Percentiles rank a stretch among this genome's conserved stretches.
phyloP scores from a whole-genome alignment of 2,329 filamentous ascomycete species.

The Clarireedia hainanense region DNA sequence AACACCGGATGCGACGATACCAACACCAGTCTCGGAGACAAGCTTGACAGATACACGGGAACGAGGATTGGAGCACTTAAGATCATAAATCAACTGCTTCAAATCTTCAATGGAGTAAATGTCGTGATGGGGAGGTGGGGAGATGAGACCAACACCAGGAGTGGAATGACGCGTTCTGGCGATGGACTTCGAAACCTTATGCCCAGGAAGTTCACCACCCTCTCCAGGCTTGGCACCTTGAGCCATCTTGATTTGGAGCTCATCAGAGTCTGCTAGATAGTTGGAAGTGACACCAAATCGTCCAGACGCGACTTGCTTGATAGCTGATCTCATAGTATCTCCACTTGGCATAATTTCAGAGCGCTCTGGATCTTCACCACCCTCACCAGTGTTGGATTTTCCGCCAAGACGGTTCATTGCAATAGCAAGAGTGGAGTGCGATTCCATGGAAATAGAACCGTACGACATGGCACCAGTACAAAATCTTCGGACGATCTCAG shows the following conservation, averaged over 20 bases:
- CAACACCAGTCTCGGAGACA: conserved; percentile 93
- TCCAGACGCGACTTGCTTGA: conserved; percentile 95
- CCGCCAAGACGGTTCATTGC: conserved; percentile 96
- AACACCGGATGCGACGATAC: conserved; percentile 94
- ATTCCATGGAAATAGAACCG: conserved; percentile 97
- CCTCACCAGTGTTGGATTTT: conserved; percentile 96
- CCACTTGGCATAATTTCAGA: conserved; percentile 82
- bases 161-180: conserved; percentile 93
- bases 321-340: conserved; percentile 93
- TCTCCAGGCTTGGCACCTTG: conserved; percentile 97
- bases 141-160: conserved; percentile 91
- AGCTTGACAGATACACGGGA: conserved; percentile 94
- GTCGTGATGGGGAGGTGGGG: conserved; percentile 92
- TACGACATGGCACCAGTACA: conserved; percentile 98
- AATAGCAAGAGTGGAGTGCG: conserved; percentile 88
- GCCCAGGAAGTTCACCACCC: conserved; percentile 91
- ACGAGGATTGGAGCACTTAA: conserved; percentile 92
- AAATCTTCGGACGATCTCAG: conserved; percentile 92
- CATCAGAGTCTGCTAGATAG: conserved; percentile 90
- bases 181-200: conserved; percentile 93
- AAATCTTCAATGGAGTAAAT: conserved; percentile 98
- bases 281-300: conserved; percentile 94
- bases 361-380: conserved; percentile 90
- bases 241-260: conserved; percentile 98
- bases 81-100: conserved; percentile 95